Conservation (phyloP, 78 protist genomes). For the Mastigamoeba balamuthi region DNA sequence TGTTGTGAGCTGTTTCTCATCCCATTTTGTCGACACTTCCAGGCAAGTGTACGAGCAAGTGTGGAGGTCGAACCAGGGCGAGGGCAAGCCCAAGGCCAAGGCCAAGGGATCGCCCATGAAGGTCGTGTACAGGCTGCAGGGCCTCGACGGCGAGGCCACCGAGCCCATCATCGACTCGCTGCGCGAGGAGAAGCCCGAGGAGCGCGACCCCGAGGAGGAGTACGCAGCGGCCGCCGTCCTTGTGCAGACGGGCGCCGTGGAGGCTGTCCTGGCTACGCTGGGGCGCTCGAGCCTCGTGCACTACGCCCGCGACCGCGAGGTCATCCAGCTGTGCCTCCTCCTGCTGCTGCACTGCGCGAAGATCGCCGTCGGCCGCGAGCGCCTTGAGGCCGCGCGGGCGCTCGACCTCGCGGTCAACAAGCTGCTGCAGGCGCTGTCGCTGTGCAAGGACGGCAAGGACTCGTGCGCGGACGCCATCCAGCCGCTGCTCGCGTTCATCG, state of each 20-base stretch:
- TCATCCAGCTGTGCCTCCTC: conserved; percentile 20
- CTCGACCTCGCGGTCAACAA: too few relatives aligned
- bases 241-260: conserved; percentile 35
- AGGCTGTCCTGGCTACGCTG: conserved; percentile 8
- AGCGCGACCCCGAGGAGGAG: conserved; percentile 59
- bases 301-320: neutral
- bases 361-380: conserved; percentile 14
- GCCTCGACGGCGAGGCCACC: conserved; percentile 84
- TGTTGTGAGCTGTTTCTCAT: too few relatives aligned
- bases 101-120: conserved; percentile 55
- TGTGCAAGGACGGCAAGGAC: conserved; percentile 14
- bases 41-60: conserved; percentile 66
- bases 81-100: neutral
- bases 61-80: conserved; percentile 14
- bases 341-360: conserved; percentile 21
- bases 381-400: too few relatives aligned
- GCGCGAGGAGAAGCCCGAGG: conserved; percentile 16
- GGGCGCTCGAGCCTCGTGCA: neutral
- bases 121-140: conserved; percentile 74
- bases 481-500: conserved; percentile 6
- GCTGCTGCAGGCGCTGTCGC: conserved; percentile 8
- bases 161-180: conserved; percentile 56
- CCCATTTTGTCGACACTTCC: too few relatives aligned
- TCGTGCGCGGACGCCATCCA: conserved; percentile 16
- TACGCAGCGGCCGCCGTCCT: conserved; percentile 39